Conservation (phyloP, 331 rosid species). For the Acacia concinna region DNA sequence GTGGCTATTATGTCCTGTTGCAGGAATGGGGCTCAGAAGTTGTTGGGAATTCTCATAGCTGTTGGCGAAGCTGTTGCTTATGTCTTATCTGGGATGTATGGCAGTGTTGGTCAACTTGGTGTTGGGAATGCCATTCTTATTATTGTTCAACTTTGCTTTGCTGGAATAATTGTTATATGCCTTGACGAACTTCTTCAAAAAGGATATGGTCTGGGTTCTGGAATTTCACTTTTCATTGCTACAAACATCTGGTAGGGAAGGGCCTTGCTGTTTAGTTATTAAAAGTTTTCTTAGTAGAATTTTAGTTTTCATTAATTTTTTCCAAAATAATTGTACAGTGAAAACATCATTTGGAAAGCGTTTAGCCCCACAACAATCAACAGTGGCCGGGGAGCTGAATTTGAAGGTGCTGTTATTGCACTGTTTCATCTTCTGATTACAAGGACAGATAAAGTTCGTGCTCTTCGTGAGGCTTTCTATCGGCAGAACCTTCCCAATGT, state of each 20-base stretch:
- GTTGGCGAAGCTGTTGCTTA: conserved; percentile 56
- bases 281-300: not conserved
- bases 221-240: conserved; percentile 52
- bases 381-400: conserved; percentile 54
- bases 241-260: conserved; percentile 46
- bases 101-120: conserved; percentile 52
- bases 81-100: conserved; percentile 57
- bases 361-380: conserved; percentile 55
- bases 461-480: conserved; percentile 53
- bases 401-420: conserved; percentile 57
- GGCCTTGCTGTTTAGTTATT: not conserved
- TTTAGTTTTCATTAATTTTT: not conserved
- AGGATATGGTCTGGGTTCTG: conserved; percentile 58
- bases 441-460: conserved; percentile 52
- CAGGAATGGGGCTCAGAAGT: conserved; percentile 58
- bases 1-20: not conserved
- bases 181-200: conserved; percentile 59
- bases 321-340: conserved; percentile 38
- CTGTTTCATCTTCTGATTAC: conserved; percentile 47
- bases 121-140: conserved; percentile 56
- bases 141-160: conserved; percentile 46
- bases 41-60: conserved; percentile 51
- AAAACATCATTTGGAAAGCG: conserved; percentile 54
- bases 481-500: conserved; percentile 54
- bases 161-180: conserved; percentile 50